Conservation (phyloP, 176 grass and related monocot genomes). For the Oryza rufipogon region DNA sequence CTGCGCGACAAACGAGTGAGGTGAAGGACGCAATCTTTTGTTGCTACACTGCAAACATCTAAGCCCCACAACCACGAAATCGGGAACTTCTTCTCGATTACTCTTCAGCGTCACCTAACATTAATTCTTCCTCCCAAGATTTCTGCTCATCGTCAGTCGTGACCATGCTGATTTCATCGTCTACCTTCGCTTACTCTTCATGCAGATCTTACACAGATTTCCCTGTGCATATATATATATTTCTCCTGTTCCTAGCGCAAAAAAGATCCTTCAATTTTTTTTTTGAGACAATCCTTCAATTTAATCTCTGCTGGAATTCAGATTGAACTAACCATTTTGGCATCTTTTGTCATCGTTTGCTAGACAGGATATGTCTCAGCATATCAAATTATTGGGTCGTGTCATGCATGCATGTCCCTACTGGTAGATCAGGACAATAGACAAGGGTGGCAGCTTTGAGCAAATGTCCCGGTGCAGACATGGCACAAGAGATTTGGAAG, state of each 20-base stretch:
- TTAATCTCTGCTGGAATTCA: neutral
- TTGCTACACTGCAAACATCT: neutral
- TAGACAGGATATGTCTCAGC: neutral
- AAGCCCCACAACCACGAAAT: neutral
- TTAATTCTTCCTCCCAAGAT: neutral
- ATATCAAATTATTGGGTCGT: constrained; percentile 3
- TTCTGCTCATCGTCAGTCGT: neutral
- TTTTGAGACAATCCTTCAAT: too few species aligned
- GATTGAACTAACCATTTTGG: constrained; percentile 25
- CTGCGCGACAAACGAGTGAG: neutral
- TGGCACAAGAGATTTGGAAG: neutral
- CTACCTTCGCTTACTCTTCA: neutral
- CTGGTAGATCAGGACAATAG: constrained; percentile 4
- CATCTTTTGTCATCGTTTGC: constrained; percentile 4
- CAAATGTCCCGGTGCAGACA: neutral
- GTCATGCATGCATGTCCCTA: neutral
- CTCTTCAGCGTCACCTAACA: neutral
- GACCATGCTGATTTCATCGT: neutral
- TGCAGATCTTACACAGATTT: neutral
- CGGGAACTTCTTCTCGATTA: neutral
- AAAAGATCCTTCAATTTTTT: neutral
- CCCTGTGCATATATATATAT: neutral
- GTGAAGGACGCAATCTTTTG: neutral
- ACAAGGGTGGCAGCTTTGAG: constrained; percentile 3
- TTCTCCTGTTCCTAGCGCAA: neutral